Percentiles rank a stretch among this genome's conserved stretches.
Evolutionary conservation across 2,329 filamentous ascomycete species (phyloP).

Genomic region (Ascochyta clinopodiicola): DNA sequence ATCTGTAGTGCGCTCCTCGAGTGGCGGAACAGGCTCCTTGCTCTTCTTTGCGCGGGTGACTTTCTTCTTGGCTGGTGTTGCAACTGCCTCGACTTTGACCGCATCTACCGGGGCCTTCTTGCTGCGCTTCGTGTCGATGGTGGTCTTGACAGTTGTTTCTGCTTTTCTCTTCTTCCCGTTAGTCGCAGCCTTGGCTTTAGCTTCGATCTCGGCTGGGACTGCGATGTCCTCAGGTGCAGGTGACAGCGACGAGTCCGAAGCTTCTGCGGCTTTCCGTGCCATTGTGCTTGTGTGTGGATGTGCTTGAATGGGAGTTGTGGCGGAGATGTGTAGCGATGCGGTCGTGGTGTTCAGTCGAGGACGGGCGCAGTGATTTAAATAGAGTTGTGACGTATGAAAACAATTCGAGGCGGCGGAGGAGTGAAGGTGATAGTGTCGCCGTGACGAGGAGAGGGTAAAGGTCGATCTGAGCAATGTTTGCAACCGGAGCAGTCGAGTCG

Average conservation of each 20-base stretch:
- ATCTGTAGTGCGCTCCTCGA: conserved; percentile 72
- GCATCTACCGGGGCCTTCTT: conserved; percentile 16
- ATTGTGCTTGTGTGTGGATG: conserved; percentile 17
- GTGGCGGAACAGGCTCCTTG: conserved; percentile 56
- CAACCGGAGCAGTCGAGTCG: neutral
- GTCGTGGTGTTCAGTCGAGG: neutral
- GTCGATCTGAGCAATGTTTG: neutral
- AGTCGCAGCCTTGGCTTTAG: conserved; percentile 7
- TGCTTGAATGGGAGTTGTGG: neutral
- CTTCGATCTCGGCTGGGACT: conserved; percentile 5
- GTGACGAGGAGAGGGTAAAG: neutral
- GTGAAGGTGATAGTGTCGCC: conserved; percentile 15
- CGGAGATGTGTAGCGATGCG: conserved; percentile 1
- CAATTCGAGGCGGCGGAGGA: neutral
- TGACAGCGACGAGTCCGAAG: conserved; percentile 35
- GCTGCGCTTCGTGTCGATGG: conserved; percentile 22
- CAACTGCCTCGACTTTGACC: conserved; percentile 4
- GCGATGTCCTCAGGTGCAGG: conserved; percentile 24
- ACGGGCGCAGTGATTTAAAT: neutral
- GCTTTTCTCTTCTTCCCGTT: conserved; percentile 41
- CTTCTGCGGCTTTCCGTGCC: conserved; percentile 23
- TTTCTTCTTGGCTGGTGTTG: conserved; percentile 15
- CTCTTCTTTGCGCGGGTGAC: conserved; percentile 19
- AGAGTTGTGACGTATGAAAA: neutral
- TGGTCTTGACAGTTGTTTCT: conserved; percentile 20